A percentile compares a stretch with the other conserved stretches of the same genome.
Conservation (phyloP, 2,329 filamentous ascomycete species). For the Penicillium nordicum region DNA sequence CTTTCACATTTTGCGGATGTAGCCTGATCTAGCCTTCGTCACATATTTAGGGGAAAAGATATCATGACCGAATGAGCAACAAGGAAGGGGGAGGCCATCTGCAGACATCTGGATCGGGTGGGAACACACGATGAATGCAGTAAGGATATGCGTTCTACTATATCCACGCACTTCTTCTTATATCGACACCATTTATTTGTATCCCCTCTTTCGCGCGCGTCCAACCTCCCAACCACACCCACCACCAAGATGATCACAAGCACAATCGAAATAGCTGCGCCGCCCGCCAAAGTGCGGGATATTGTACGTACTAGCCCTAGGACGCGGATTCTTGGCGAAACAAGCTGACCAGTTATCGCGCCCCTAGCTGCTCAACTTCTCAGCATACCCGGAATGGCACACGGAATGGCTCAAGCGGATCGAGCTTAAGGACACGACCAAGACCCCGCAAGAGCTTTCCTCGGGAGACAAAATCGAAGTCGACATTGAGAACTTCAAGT, state of each 20-base stretch:
- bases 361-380: slow-evolving; percentile 25
- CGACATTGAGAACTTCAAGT: slow-evolving; percentile 19
- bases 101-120: not conserved
- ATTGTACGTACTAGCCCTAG: slow-evolving; percentile 16
- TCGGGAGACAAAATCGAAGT: slow-evolving; percentile 15
- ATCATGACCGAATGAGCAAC: not conserved
- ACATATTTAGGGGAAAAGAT: not conserved
- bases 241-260: slow-evolving; percentile 22
- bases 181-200: not conserved
- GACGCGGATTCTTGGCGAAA: not conserved
- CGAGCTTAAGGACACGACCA: slow-evolving; percentile 16
- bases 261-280: slow-evolving; percentile 24
- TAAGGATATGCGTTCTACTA: not conserved
- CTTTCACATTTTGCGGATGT: not conserved
- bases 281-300: slow-evolving; percentile 27
- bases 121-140: not conserved
- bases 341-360: not conserved
- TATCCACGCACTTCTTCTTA: not conserved
- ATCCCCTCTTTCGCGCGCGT: slow-evolving; percentile 1
- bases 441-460: slow-evolving; percentile 9
- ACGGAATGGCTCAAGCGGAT: slow-evolving; percentile 23
- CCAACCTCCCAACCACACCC: not conserved
- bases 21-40: not conserved
- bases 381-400: slow-evolving; percentile 27
- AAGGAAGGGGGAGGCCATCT: not conserved